Percentiles rank a stretch among this genome's conserved stretches.
phyloP scores from a whole-genome alignment of 345 rosid species.

The Xanthoceras sorbifolium region DNA sequence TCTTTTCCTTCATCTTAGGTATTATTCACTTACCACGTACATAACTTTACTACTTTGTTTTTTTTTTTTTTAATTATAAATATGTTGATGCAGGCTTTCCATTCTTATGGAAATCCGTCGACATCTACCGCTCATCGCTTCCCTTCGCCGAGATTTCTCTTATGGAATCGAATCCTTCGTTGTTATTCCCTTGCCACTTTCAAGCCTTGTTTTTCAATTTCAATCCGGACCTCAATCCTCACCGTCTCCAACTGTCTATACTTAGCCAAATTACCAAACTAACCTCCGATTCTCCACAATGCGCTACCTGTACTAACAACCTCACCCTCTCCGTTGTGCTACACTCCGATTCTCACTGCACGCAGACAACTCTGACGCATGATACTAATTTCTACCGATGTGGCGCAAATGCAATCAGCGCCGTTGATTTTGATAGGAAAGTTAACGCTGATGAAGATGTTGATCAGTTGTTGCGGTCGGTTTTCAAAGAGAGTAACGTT shows the following conservation, averaged over 20 bases:
- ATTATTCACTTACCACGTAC: not conserved
- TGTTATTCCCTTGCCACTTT: slow-evolving; percentile 61
- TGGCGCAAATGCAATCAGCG: slow-evolving; percentile 38
- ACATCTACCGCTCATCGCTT: slow-evolving; percentile 86
- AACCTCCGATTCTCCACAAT: slow-evolving; percentile 40
- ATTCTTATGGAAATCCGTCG: slow-evolving; percentile 84
- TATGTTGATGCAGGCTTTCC: slow-evolving; percentile 53
- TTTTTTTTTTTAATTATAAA: not conserved
- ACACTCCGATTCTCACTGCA: slow-evolving; percentile 40
- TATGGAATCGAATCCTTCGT: slow-evolving; percentile 47
- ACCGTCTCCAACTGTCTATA: slow-evolving; percentile 42
- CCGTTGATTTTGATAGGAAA: slow-evolving; percentile 30
- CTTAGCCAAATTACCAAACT: slow-evolving; percentile 43
- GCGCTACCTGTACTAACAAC: slow-evolving; percentile 50
- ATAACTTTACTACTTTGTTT: not conserved
- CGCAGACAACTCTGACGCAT: slow-evolving; percentile 16
- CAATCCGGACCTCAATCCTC: slow-evolving; percentile 30
- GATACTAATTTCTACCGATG: slow-evolving; percentile 44
- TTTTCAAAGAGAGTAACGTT: slow-evolving; percentile 38
- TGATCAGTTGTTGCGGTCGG: slow-evolving; percentile 60
- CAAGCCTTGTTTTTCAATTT: slow-evolving; percentile 63
- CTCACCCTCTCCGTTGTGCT: slow-evolving; percentile 60
- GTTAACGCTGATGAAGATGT: slow-evolving; percentile 44
- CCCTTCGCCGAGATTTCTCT: slow-evolving; percentile 78
- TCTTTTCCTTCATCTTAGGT: slow-evolving; percentile 78